Base-by-base conservation (phyloP, 2,329 filamentous ascomycete genomes). In the Neopestalotiopsis sp. region DNA sequence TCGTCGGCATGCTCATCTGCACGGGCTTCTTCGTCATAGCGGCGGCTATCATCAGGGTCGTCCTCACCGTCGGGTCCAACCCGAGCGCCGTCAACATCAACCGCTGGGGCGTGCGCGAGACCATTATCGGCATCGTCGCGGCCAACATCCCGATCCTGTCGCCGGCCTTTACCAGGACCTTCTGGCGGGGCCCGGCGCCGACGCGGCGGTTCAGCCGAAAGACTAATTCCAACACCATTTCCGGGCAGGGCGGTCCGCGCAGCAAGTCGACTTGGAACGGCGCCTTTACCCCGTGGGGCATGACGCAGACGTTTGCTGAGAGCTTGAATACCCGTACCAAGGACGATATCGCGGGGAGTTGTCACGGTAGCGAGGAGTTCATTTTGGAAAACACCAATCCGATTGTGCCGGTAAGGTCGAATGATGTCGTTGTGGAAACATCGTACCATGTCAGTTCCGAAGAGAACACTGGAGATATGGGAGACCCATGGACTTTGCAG, bases 21-120 rank as follows among this genome's bases (percentile, higher is more conserved):
- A 79, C 79, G 1, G 78, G 79, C 32, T 38, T 80, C 13, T 80
- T 81, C 67, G 75, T 80, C 70, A 80, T 80, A 66, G 70, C 72
- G 3, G 78, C 79, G 1, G 79, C 79, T 14, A 74, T 81, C 61
- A 73, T 79, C 13, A 75, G 79, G 9, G 75, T 75, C 40, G 72
- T 74, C 14, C 73, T 79, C 65, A 78, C 79, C 0, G 70, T 81
- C 2, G 72, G 73, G 28, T 68, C 71, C 7, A 70, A 70, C 13
- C 78, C 78, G 0, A 76, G 73, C 1, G 77, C 76, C 1, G 69
- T 77, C 12, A 79, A 75, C 65, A 79, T 80, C 66, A 81, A 81
- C 61, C 70, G 74, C 20, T 81, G 80, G 80, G 79, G 79, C 17
- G 74, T 79, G 1, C 73, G 80, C 61, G 80, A 81, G 67, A 80